A percentile compares a stretch with the other conserved stretches of the same genome.
phyloP scores from a whole-genome alignment of 2,329 filamentous ascomycete genomes.

The Penicillium verrucosum region DNA sequence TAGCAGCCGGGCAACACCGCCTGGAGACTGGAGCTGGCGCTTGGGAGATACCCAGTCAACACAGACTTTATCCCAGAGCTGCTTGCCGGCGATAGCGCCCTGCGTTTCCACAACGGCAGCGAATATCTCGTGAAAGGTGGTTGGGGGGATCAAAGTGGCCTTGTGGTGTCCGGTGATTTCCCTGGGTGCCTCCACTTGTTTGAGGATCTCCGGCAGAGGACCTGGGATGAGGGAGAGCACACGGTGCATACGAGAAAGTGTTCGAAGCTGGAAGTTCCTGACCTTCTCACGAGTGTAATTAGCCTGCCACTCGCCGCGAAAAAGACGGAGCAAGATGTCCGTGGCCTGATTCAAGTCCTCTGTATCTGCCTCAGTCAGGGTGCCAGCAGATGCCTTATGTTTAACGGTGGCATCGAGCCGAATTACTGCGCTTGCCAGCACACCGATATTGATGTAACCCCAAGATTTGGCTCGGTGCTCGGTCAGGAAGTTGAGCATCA shows the following conservation, averaged over 20 bases:
- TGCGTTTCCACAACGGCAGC: conserved; percentile 52
- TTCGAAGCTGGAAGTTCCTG: conserved; percentile 29
- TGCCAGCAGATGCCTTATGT: conserved; percentile 6
- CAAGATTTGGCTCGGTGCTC: conserved; percentile 36
- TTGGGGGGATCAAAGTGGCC: conserved; percentile 31
- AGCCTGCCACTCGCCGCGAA: conserved; percentile 31
- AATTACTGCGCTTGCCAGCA: conserved; percentile 42
- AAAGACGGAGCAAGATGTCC: conserved; percentile 33
- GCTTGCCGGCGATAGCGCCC: conserved; percentile 48
- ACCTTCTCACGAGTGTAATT: conserved; percentile 21
- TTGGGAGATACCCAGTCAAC: conserved; percentile 25
- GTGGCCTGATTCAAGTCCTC: conserved; percentile 27
- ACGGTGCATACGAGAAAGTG: conserved; percentile 28
- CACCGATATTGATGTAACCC: conserved; percentile 37
- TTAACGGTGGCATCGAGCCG: conserved; percentile 30
- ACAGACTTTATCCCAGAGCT: conserved; percentile 51
- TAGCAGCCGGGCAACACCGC: conserved; percentile 30
- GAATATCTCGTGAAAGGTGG: conserved; percentile 53
- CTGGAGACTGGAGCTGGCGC: conserved; percentile 22
- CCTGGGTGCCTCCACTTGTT: conserved; percentile 13
- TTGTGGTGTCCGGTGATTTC: conserved; percentile 16
- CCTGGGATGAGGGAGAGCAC: conserved; percentile 35
- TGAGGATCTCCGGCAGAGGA: conserved; percentile 28
- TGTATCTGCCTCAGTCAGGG: conserved; percentile 3
- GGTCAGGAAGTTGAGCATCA: conserved; percentile 34